Evolutionary conservation across 2,329 filamentous ascomycete genomes (phyloP).

Genomic region (Penicillium sp.): DNA sequence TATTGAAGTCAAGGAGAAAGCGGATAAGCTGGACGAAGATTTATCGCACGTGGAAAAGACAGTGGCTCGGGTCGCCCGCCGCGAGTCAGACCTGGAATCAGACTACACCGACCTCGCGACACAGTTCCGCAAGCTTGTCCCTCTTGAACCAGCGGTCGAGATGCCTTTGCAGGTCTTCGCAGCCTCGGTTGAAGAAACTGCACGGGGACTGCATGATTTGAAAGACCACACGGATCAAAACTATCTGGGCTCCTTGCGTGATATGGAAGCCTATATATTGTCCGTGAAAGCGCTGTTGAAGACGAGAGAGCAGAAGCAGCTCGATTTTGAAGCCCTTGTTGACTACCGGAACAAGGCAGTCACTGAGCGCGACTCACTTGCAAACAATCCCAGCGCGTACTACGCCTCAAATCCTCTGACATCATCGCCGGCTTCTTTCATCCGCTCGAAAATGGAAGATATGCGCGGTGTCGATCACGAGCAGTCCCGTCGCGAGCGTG

Average conservation of each 20-base stretch:
- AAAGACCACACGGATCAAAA: conserved; percentile 92
- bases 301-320: conserved; percentile 91
- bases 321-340: conserved; percentile 92
- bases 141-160: conserved; percentile 81
- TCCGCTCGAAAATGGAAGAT: conserved; percentile 92
- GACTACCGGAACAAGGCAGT: conserved; percentile 93
- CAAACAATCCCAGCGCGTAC: conserved; percentile 55
- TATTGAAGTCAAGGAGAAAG: conserved; percentile 85
- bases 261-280: conserved; percentile 93
- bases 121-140: conserved; percentile 90
- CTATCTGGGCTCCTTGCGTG: conserved; percentile 83
- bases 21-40: conserved; percentile 91
- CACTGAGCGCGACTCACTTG: conserved; percentile 73
- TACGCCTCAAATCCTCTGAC: conserved; percentile 48
- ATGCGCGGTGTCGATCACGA: conserved; percentile 96
- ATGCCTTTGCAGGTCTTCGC: conserved; percentile 78
- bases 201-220: conserved; percentile 68
- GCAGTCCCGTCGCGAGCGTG: conserved; percentile 75
- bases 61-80: conserved; percentile 79
- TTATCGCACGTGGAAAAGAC: conserved; percentile 91
- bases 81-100: conserved; percentile 78
- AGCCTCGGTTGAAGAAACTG: conserved; percentile 75
- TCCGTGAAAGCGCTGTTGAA: conserved; percentile 83
- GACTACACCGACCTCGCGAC: conserved; percentile 86
- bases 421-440: conserved; percentile 73